These are phyloP conservation scores for Fusarium ramigenum DNA, from an alignment of 2,329 filamentous ascomycete genomes.

Conservation along the genomic window DNA sequence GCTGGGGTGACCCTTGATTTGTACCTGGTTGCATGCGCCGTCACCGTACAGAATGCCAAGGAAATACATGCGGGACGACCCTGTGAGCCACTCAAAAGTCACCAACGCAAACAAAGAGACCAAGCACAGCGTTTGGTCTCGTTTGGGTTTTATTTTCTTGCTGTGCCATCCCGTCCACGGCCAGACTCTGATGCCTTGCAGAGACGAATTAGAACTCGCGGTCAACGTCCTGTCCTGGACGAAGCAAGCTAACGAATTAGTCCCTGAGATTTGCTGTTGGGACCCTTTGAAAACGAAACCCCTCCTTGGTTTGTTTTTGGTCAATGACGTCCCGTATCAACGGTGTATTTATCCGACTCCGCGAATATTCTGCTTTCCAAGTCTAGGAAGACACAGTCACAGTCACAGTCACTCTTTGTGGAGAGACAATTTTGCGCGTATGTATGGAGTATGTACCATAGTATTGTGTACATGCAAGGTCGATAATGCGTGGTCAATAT, in stretches of 20 bases:
- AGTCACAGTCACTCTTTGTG: slow-evolving; percentile 8
- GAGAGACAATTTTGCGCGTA: not conserved
- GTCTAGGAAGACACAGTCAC: not conserved
- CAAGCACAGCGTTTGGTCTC: not conserved
- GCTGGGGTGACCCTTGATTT: not conserved
- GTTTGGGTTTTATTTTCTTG: not conserved
- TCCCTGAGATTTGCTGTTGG: slow-evolving; percentile 18
- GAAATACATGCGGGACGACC: slow-evolving; percentile 24
- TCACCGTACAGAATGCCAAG: slow-evolving; percentile 13
- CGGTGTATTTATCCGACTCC: slow-evolving; percentile 23
- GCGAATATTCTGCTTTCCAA: slow-evolving; percentile 7
- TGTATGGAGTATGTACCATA: not conserved
- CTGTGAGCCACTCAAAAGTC: slow-evolving; percentile 10
- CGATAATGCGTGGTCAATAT: not conserved
- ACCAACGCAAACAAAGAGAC: slow-evolving; percentile 24
- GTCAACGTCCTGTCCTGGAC: not conserved
- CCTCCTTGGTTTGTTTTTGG: not conserved
- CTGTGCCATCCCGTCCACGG: not conserved
- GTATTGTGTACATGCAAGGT: not conserved
- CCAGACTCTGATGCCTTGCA: not conserved
- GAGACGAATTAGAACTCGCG: slow-evolving; percentile 1
- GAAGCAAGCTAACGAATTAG: not conserved
- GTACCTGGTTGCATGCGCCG: slow-evolving; percentile 15
- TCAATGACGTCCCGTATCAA: slow-evolving; percentile 26
- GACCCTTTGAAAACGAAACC: slow-evolving; percentile 15